These are phyloP conservation scores for Lolium perenne DNA, from an alignment of 176 grass and related monocot species.

Conservation along the genomic window DNA sequence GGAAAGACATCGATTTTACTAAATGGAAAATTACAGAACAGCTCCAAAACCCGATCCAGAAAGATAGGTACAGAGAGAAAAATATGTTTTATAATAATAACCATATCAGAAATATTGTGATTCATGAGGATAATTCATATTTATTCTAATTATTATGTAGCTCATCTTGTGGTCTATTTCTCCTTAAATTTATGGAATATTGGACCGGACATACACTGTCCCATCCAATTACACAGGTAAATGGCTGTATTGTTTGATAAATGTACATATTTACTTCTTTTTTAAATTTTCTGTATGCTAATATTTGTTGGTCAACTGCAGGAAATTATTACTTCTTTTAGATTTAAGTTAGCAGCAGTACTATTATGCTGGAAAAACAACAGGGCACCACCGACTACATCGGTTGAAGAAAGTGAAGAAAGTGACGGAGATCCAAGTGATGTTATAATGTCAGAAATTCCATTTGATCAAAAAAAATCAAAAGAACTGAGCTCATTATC, in stretches of 20 bases:
- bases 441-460: no score
- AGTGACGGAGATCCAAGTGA: no score
- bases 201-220: background rate
- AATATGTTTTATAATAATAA: no score
- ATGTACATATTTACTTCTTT: background rate
- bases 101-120: no score
- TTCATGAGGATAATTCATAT: no score
- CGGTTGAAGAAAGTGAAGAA: no score
- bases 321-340: background rate
- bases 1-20: background rate
- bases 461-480: no score
- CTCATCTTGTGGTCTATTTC: constrained; percentile 6
- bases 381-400: no score
- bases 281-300: background rate
- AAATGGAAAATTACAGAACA: background rate
- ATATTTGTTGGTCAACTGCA: background rate
- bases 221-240: background rate
- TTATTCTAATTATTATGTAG: background rate
- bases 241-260: background rate
- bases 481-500: no score
- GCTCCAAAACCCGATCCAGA: background rate
- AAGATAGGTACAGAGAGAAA: background rate
- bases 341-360: background rate
- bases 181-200: background rate
- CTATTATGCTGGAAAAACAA: background rate